Conservation (phyloP, 768 basidiomycete genomes). For the Leccinum arenicola region DNA sequence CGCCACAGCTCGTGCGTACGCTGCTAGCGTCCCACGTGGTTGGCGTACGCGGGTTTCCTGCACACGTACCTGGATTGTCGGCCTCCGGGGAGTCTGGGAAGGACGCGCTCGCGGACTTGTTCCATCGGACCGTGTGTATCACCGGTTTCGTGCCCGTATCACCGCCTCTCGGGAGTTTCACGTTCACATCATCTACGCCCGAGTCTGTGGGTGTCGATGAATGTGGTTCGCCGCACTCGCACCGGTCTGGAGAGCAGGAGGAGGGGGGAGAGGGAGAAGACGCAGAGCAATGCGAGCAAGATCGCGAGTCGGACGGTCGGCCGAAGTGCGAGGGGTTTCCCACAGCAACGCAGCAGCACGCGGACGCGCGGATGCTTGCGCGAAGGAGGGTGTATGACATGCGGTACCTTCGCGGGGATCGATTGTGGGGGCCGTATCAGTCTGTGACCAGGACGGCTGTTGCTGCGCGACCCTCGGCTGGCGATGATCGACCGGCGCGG, state of each 20-base stretch:
- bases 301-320: neutral
- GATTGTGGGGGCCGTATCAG: slow-evolving; percentile 30
- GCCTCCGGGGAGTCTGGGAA: slow-evolving; percentile 22
- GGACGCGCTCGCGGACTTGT: slow-evolving; percentile 34
- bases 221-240: neutral
- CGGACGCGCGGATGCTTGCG: slow-evolving; percentile 28
- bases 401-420: slow-evolving; percentile 28
- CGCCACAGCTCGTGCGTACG: slow-evolving; percentile 32
- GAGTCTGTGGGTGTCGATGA: neutral
- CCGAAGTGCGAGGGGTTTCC: slow-evolving; percentile 7
- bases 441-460: slow-evolving; percentile 13
- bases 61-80: slow-evolving; percentile 14
- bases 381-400: slow-evolving; percentile 31
- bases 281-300: neutral
- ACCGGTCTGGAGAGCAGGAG: neutral
- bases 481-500: neutral
- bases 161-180: slow-evolving; percentile 8
- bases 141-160: slow-evolving; percentile 41
- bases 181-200: neutral
- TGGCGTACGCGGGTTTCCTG: slow-evolving; percentile 18
- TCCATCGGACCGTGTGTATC: slow-evolving; percentile 42
- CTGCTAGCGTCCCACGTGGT: slow-evolving; percentile 20
- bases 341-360: slow-evolving; percentile 11
- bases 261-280: neutral
- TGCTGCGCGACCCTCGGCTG: neutral